Conservation (phyloP, 768 basidiomycete genomes). For the Inosperma sp. region DNA sequence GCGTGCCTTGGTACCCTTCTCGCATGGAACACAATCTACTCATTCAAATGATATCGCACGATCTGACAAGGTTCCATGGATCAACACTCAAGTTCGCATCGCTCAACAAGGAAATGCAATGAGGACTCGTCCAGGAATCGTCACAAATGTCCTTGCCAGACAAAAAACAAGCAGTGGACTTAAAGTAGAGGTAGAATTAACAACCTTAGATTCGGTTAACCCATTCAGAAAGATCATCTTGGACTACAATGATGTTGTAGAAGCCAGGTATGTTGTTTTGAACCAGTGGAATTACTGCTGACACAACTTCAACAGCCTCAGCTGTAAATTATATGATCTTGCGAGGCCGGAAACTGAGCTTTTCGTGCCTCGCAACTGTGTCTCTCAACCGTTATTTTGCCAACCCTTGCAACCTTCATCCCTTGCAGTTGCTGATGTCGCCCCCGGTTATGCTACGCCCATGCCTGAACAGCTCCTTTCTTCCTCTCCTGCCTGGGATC, state of each 20-base stretch:
- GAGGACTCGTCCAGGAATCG: background rate
- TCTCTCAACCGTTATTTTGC: no score
- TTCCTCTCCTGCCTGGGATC: background rate
- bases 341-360: background rate
- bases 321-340: background rate
- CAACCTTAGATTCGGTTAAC: background rate
- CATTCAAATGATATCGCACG: background rate
- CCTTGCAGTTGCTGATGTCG: no score
- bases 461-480: background rate
- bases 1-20: background rate
- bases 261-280: background rate
- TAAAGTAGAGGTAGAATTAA: background rate
- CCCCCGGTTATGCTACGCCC: background rate
- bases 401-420: no score
- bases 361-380: background rate
- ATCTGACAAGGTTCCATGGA: background rate
- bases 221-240: background rate
- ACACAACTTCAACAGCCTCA: background rate
- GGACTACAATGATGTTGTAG: slow-evolving; percentile 1
- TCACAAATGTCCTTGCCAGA: background rate
- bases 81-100: background rate
- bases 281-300: background rate
- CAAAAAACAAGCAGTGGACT: background rate
- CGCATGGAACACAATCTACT: background rate
- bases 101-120: background rate